Base-by-base conservation (phyloP, 2,329 filamentous ascomycete genomes). In the Colletotrichum horii region DNA sequence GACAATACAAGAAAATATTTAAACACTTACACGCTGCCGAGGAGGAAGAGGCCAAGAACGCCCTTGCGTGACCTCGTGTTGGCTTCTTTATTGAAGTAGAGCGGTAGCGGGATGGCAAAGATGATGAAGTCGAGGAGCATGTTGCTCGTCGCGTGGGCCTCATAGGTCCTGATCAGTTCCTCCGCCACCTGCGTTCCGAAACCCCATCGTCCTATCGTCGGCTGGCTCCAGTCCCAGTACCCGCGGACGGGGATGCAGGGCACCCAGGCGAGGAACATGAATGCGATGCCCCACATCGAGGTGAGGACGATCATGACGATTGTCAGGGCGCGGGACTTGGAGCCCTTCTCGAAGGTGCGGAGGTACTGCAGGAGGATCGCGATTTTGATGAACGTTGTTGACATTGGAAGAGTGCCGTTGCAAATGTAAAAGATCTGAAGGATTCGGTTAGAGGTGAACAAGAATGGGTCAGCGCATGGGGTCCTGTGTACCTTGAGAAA, bases 11-110 rank as follows among this genome's bases (percentile, higher is more conserved):
- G n/a, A n/a, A n/a, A n/a, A n/a, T n/a, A n/a, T n/a, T n/a, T n/a
- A n/a, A n/a, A n/a, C n/a, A n/a, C n/a, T n/a, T 78, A 85, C 83
- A 80, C 30, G 19, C 81, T 75, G 0, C 83, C 83, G 4, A 85
- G 71, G 4, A 82, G 48, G 26, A 85, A 76, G 7, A 85, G 79
- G 0, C 79, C 70, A 0, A 81, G 75, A 8, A 84, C 80, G 3
- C 81, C 81, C 14, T 83, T 67, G 2, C 83, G 79, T 34, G 82
- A 81, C 78, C 80, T 82, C 71, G 78, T 78, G 36, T 78, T 77
- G 24, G 79, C 79, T 28, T 71, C 68, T 5, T 77, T 78, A 24
- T 79, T 67, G 36, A 83, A 81, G 55, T 81, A 84, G 0, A 84
- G 66, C n/a, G 82, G 82, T 3, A 82, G 73, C 3, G 82, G 80